Percentiles rank a stretch among this genome's conserved stretches.
phyloP scores from a whole-genome alignment of 331 rosid species.

The Malus hybrid region DNA sequence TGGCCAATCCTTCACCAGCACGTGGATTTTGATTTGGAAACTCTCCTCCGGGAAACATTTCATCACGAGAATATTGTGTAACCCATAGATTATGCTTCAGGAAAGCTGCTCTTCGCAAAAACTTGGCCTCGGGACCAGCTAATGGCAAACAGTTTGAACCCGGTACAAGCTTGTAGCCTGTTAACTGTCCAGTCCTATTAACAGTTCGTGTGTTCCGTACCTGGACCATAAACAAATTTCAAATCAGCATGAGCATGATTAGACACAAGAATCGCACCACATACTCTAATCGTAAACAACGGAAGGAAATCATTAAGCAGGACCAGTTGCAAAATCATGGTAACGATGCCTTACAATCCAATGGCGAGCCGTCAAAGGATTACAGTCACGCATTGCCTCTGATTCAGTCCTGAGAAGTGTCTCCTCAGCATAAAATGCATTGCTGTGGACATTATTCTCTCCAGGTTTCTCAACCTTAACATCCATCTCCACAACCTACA shows the following conservation, averaged over 20 bases:
- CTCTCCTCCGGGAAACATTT: conserved; percentile 93
- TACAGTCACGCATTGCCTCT: conserved; percentile 89
- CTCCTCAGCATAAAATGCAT: conserved; percentile 91
- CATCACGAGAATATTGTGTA: conserved; percentile 58
- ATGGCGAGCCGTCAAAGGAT: conserved; percentile 75
- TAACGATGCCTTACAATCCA: conserved; percentile 73
- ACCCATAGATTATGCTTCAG: conserved; percentile 97
- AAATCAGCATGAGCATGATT: background rate
- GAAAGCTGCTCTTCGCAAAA: conserved; percentile 89
- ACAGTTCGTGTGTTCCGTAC: conserved; percentile 80
- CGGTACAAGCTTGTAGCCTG: conserved; percentile 93
- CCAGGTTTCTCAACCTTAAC: conserved; percentile 86
- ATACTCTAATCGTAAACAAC: background rate
- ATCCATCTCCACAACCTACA: conserved; percentile 78
- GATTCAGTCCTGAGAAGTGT: conserved; percentile 62
- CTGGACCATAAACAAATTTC: conserved; percentile 32
- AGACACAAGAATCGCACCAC: background rate
- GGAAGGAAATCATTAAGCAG: background rate
- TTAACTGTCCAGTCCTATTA: conserved; percentile 87
- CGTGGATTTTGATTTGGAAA: conserved; percentile 97
- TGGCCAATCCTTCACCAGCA: conserved; percentile 67
- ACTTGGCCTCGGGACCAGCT: conserved; percentile 86
- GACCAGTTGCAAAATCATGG: background rate
- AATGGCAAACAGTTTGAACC: conserved; percentile 92
- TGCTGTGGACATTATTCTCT: conserved; percentile 79